Evolutionary conservation across 208 protist species (phyloP), one percentile per base, ranked within the genome.

Genomic region (Zelonia costaricensis): DNA sequence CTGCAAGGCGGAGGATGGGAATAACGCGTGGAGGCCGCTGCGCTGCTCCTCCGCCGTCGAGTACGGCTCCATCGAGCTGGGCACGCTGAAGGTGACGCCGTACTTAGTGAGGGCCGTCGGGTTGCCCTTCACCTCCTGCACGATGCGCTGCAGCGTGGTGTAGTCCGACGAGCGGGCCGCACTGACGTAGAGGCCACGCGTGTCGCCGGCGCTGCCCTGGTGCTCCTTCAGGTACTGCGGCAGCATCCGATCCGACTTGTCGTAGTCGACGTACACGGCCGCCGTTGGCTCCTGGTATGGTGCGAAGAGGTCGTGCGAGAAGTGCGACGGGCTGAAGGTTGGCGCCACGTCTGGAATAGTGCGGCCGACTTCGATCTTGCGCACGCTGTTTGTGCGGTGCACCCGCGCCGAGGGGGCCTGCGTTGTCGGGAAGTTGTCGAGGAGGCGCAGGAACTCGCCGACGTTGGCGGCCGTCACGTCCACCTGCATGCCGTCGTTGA

Each of bases 321-420:
- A 93, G 71, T 93, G 86, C 0, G 86, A 83, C 1, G 86, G 86
- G 57, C 81, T 88, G 68, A 93, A 93, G 39, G 83, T 80, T 1
- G 77, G 55, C 16, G 78, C 66, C 13, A 86, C 83, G 23, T 71
- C 69, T 1, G 66, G 43, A 12, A 73, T 73, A 15, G 55, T 62
- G 27, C 40, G 39, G 6, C 52, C 42, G 36, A 87, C 76, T 23
- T 90, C 77, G 31, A 93, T 57, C 36, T 69, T 82, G 23, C 78
- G 75, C 5, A 93, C 74, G 48, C 83, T 90, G 55, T 86, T 80
- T 10, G 81, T 75, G 28, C 86, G 73, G 65, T 82, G 86, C 59
- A 92, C 68, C 7, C 67, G 77, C 23, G 53, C 54, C 7, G 65
- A 39, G 20, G 61, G 48, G 2, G 40, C 5, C 40, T 63, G 59